These are phyloP conservation scores for Brettanomyces sp. DNA, from an alignment of 805 yeast species.

Conservation along the genomic window DNA sequence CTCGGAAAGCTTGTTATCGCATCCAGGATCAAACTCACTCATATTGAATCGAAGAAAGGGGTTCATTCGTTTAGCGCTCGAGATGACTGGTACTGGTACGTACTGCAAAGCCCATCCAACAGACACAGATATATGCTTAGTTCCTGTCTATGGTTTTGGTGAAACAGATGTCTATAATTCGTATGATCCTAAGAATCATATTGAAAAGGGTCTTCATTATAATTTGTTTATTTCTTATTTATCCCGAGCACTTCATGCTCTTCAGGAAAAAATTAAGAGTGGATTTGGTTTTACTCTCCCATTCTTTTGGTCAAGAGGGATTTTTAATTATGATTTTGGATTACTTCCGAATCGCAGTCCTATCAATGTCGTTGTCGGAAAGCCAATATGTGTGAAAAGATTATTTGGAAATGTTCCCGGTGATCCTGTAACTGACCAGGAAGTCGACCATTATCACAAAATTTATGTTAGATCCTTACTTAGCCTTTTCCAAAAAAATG, in stretches of 20 bases:
- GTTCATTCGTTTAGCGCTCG: constrained; percentile 77
- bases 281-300: constrained; percentile 81
- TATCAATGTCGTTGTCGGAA: constrained; percentile 67
- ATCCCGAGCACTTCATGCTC: constrained; percentile 10
- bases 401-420: constrained; percentile 15
- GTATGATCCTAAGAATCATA: constrained; percentile 7
- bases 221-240: too few species aligned
- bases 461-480: constrained; percentile 57
- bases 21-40: constrained; percentile 54
- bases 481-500: constrained; percentile 59
- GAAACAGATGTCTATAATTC: constrained; percentile 57
- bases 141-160: constrained; percentile 88
- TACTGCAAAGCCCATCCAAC: constrained; percentile 5
- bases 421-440: constrained; percentile 28
- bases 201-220: constrained; percentile 10
- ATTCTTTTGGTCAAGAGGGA: constrained; percentile 82
- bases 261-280: constrained; percentile 64
- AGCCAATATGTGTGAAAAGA: constrained; percentile 37
- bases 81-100: constrained; percentile 26
- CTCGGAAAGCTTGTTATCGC: constrained; percentile 68
- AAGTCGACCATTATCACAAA: constrained; percentile 62
- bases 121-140: constrained; percentile 62
- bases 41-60: constrained; percentile 78
- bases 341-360: constrained; percentile 77
- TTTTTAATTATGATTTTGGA: constrained; percentile 89